A percentile compares a stretch with the other conserved stretches of the same genome.
Conservation (phyloP, 2,329 filamentous ascomycete species). For the Fusarium foetens region DNA sequence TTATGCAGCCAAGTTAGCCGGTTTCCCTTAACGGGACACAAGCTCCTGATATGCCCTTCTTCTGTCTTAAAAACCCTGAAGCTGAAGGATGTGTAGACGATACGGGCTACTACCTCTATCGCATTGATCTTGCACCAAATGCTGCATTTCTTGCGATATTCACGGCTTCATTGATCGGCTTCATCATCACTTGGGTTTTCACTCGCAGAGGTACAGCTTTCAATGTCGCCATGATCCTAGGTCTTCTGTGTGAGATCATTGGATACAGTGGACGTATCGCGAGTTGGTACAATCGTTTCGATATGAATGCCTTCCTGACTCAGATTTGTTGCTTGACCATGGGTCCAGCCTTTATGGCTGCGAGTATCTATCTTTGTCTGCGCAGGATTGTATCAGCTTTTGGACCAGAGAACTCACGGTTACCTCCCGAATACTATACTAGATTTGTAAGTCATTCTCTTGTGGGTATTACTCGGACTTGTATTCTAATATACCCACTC, state of each 20-base stretch:
- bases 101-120: slow-evolving; percentile 61
- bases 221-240: slow-evolving; percentile 62
- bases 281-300: slow-evolving; percentile 64
- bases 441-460: slow-evolving; percentile 53
- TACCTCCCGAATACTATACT: slow-evolving; percentile 60
- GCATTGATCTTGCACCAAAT: slow-evolving; percentile 62
- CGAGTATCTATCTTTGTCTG: slow-evolving; percentile 71
- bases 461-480: too few relatives aligned
- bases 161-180: slow-evolving; percentile 54
- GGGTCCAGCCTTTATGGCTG: slow-evolving; percentile 72
- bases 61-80: slow-evolving; percentile 46
- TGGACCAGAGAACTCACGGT: slow-evolving; percentile 59
- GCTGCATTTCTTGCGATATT: slow-evolving; percentile 63
- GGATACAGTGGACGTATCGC: slow-evolving; percentile 69
- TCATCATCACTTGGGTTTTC: slow-evolving; percentile 53
- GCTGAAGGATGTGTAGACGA: slow-evolving; percentile 47
- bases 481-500: background rate
- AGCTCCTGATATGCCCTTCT: slow-evolving; percentile 28
- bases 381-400: slow-evolving; percentile 60
- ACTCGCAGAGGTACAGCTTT: slow-evolving; percentile 62
- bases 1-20: slow-evolving; percentile 16
- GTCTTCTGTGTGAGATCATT: slow-evolving; percentile 64
- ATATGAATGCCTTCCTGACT: slow-evolving; percentile 60
- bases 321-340: slow-evolving; percentile 72
- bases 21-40: slow-evolving; percentile 39